phyloP scores from a whole-genome alignment of 257 asterid species.

The Nicotiana benthamiana region DNA sequence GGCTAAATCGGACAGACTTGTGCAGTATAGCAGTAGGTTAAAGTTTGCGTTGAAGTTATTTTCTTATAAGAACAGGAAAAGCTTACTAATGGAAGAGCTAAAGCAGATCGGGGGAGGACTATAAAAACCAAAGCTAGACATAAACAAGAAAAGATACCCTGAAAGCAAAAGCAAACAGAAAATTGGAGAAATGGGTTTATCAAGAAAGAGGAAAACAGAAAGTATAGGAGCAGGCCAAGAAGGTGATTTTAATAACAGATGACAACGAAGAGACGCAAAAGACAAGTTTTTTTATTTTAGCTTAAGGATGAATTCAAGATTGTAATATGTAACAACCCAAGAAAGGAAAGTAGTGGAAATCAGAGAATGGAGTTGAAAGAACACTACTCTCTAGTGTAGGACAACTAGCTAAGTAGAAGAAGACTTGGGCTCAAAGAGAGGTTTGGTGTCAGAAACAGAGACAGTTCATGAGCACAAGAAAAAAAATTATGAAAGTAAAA shows the following conservation, averaged over 20 bases:
- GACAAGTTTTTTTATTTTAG: slow-evolving; percentile 1
- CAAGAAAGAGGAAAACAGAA: slow-evolving; percentile 3
- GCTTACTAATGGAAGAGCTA: too few relatives aligned
- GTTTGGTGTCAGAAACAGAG: slow-evolving; percentile 53
- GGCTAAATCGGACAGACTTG: too few relatives aligned
- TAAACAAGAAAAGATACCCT: neutral
- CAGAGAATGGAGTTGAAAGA: slow-evolving; percentile 21
- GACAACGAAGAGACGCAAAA: neutral
- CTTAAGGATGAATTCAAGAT: slow-evolving; percentile 33
- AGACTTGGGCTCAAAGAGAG: slow-evolving; percentile 67
- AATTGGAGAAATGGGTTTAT: slow-evolving; percentile 13
- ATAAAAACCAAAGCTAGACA: too few relatives aligned
- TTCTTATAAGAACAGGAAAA: too few relatives aligned
- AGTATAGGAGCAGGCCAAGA: neutral
- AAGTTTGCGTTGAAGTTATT: too few relatives aligned
- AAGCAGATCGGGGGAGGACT: too few relatives aligned
- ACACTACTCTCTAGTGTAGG: neutral
- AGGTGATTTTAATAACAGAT: neutral
- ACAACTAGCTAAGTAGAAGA: neutral
- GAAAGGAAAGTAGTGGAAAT: slow-evolving; percentile 25
- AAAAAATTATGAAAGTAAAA: too few relatives aligned
- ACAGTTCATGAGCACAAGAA: neutral
- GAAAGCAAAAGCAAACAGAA: neutral
- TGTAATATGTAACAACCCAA: slow-evolving; percentile 36
- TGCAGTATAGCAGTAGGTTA: too few relatives aligned